Conservation (phyloP, 2,329 filamentous ascomycete genomes). For the Penicillium sp. region DNA sequence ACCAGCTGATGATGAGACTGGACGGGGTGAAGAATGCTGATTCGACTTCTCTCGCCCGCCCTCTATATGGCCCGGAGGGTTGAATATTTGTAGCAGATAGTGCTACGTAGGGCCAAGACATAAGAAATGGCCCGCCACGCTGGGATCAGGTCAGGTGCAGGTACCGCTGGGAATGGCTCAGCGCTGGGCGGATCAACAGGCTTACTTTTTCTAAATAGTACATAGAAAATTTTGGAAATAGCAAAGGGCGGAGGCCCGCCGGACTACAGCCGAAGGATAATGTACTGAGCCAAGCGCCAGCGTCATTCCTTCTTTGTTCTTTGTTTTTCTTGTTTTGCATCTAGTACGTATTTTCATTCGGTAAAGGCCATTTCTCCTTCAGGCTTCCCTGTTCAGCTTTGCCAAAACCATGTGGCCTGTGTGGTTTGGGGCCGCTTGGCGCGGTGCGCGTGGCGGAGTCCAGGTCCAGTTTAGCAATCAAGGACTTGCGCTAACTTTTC, state of each 20-base stretch:
- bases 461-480: neutral
- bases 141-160: slow-evolving; percentile 8
- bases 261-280: neutral
- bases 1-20: neutral
- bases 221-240: neutral
- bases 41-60: neutral
- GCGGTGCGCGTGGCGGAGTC: slow-evolving; percentile 6
- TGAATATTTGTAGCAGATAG: neutral
- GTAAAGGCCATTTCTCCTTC: neutral
- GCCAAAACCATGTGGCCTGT: slow-evolving; percentile 11
- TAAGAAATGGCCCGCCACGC: slow-evolving; percentile 2
- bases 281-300: neutral
- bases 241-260: neutral
- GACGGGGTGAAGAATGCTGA: neutral
- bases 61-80: neutral
- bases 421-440: slow-evolving; percentile 11
- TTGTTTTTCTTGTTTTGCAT: neutral
- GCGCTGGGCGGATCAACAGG: slow-evolving; percentile 4
- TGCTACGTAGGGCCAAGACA: slow-evolving; percentile 3
- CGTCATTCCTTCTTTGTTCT: neutral
- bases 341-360: neutral
- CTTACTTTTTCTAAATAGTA: neutral
- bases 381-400: slow-evolving; percentile 7
- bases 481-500: neutral
- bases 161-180: neutral